Conservation (phyloP, 1,284 basidiomycete genomes). For the Austropuccinia psidii region DNA sequence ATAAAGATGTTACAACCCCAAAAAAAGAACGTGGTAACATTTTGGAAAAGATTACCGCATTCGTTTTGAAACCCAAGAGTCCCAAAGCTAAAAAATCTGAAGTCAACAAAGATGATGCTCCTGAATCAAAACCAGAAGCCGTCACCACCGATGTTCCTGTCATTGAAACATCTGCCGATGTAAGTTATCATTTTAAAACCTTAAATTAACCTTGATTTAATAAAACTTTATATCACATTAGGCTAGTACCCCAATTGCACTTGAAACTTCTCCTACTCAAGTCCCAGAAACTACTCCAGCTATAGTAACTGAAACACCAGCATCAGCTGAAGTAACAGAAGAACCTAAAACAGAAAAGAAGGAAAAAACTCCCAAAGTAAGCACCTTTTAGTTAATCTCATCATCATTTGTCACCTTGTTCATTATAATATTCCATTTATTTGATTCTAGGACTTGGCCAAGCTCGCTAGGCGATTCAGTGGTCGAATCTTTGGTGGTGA, state of each 20-base stretch:
- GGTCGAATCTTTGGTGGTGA: conserved; percentile 29
- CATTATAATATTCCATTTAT: neutral
- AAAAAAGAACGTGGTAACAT: conserved; percentile 33
- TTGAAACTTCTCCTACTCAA: neutral
- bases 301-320: neutral
- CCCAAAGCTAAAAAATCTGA: conserved; percentile 31
- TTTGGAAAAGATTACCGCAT: conserved; percentile 31
- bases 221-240: neutral
- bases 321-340: neutral
- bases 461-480: conserved; percentile 33
- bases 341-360: conserved; percentile 19
- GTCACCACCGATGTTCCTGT: no score
- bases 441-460: conserved; percentile 19
- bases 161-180: neutral
- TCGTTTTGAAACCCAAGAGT: conserved; percentile 36
- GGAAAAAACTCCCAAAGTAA: conserved; percentile 33
- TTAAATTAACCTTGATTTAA: neutral
- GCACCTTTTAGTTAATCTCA: neutral
- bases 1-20: conserved; percentile 18
- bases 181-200: neutral
- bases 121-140: neutral
- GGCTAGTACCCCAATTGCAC: no score
- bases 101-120: neutral
- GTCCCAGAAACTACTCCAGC: neutral
- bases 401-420: neutral